Evolutionary conservation across 306 rosid species (phyloP).

Genomic region (Medicago lupulina): DNA sequence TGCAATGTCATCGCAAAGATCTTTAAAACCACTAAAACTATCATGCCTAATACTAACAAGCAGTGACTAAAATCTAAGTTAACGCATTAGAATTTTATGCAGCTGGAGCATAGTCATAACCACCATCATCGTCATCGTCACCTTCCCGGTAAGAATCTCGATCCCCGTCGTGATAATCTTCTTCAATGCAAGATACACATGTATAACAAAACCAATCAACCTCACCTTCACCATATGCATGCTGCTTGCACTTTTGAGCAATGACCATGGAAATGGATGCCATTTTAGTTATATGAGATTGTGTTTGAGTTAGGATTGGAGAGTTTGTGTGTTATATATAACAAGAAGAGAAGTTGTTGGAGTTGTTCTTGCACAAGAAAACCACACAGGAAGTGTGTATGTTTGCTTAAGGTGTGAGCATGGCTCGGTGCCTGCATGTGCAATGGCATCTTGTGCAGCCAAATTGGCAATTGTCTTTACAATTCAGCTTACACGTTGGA

Average conservation of each 20-base stretch:
- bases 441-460: background rate
- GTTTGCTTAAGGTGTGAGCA: background rate
- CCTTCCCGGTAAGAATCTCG: background rate
- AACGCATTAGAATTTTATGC: background rate
- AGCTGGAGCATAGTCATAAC: constrained; percentile 5
- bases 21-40: too few relatives aligned
- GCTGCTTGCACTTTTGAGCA: background rate
- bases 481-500: background rate
- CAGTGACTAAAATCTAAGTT: background rate
- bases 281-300: background rate
- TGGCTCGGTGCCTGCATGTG: background rate
- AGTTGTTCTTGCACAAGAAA: background rate
- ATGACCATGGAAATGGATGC: background rate
- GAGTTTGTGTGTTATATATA: background rate
- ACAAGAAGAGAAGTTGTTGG: background rate
- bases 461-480: background rate
- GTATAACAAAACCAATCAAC: background rate
- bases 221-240: background rate
- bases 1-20: too few relatives aligned
- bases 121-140: background rate
- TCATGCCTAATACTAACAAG: background rate
- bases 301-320: background rate
- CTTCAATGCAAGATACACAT: background rate
- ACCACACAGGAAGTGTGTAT: background rate
- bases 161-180: background rate